Evolutionary conservation across 163 green algal genomes (phyloP), one percentile per base, ranked within the genome.

Genomic region (Chlamydomonas reinhardtii): DNA sequence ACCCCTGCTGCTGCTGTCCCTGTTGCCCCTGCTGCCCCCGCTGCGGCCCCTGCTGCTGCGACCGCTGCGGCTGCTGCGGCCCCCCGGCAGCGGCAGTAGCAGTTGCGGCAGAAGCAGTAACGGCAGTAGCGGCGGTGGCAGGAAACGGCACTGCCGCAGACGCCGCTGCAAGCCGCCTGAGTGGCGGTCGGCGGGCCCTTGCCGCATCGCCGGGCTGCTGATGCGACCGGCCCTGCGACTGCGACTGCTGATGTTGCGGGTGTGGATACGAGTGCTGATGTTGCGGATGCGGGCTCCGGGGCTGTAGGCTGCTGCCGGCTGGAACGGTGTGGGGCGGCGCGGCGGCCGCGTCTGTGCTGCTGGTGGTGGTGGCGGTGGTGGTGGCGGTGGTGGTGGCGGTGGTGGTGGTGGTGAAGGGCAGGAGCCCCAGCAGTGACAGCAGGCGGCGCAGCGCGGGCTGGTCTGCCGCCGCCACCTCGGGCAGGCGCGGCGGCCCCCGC

Each of bases 401-500:
- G 59, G 59, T n/a, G 48, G 48, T 56, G 48, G 48, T 32, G 62
- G 68, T 31, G 68, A 73, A 72, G 32, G 79, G 79, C 68, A 78
- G 32, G 24, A 85, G 9, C 0, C 68, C 79, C 31, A 85, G 52
- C 27, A 78, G 59, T 34, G 69, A 64, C 24, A 85, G 68, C 64
- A 85, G 68, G 52, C 68, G 48, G 6, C 79, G 79, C 32, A 85
- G 77, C 66, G 79, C 43, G 22, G 31, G 32, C 68, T 78, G 68
- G 68, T 77, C 79, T 2, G 48, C 32, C 2, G 79, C 43, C 34
- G 52, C 48, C 6, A 85, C 79, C n/a, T 70, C 52, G 4, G 79
- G 79, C 69, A 85, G 79, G 2, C 34, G 20, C 0, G 29, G 24
- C 61, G 32, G 39, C 39, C 8, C 5, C 39, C 5, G 5, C 39